These are phyloP conservation scores for Claviceps quebecensis DNA, from an alignment of 2,329 filamentous ascomycete species.

Conservation along the genomic window DNA sequence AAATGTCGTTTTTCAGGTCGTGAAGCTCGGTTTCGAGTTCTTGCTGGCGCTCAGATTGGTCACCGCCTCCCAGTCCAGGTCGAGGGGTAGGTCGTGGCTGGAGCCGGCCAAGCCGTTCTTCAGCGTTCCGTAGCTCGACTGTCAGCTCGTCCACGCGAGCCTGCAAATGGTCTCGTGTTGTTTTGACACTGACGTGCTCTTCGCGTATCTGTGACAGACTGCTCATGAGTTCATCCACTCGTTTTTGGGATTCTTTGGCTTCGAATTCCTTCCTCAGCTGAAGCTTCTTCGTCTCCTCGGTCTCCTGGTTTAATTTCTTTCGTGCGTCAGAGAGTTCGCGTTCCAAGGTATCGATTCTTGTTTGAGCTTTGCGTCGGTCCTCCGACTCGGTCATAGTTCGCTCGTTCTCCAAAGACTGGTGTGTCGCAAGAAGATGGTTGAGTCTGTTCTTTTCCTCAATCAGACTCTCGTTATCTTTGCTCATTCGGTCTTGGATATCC, in stretches of 20 bases:
- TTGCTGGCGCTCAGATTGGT: conserved; percentile 31
- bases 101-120: conserved; percentile 71
- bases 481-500: conserved; percentile 76
- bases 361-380: conserved; percentile 63
- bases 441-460: conserved; percentile 74
- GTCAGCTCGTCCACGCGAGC: conserved; percentile 76
- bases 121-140: conserved; percentile 74
- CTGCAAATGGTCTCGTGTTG: conserved; percentile 78
- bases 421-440: conserved; percentile 66
- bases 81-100: conserved; percentile 64
- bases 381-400: conserved; percentile 76
- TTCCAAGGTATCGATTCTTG: conserved; percentile 65
- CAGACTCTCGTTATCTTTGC: conserved; percentile 74
- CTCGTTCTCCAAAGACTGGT: conserved; percentile 86
- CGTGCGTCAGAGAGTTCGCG: conserved; percentile 65
- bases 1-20: conserved; percentile 69
- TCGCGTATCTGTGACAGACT: conserved; percentile 71
- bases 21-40: conserved; percentile 51
- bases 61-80: conserved; percentile 30
- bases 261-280: conserved; percentile 82
- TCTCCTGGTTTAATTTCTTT: conserved; percentile 68
- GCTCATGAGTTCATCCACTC: conserved; percentile 79
- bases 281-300: conserved; percentile 72
- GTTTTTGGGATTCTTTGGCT: conserved; percentile 71
- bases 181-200: conserved; percentile 75